A percentile compares a stretch with the other conserved stretches of the same genome.
Conservation (phyloP, 2,329 filamentous ascomycete species). For the Stagonosporopsis rhizophila region DNA sequence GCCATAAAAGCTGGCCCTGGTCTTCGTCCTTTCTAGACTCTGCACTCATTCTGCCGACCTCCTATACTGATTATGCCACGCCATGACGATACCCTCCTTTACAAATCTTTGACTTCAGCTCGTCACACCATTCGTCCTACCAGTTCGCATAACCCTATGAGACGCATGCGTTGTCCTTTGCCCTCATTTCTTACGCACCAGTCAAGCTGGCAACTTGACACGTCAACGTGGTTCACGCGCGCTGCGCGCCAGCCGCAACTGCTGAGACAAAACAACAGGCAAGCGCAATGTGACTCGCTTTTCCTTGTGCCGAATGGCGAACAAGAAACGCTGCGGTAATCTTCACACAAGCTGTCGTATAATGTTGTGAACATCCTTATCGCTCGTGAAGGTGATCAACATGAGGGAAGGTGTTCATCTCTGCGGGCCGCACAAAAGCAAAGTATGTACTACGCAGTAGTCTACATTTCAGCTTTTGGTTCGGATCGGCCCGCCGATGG, state of each 20-base stretch:
- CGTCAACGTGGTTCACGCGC: constrained; percentile 47
- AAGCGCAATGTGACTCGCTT: background rate
- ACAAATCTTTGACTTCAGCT: background rate
- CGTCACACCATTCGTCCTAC: constrained; percentile 28
- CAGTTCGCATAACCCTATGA: constrained; percentile 27
- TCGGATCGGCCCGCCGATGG: constrained; percentile 11
- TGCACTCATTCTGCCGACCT: background rate
- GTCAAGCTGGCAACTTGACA: constrained; percentile 30
- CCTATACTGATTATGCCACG: background rate
- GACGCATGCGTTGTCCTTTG: constrained; percentile 32
- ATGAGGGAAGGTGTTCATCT: background rate
- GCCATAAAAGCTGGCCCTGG: background rate
- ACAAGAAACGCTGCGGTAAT: background rate
- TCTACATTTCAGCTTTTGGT: constrained; percentile 1
- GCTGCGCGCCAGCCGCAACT: constrained; percentile 13
- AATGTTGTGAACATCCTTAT: background rate
- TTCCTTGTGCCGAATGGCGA: background rate
- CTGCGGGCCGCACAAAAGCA: constrained; percentile 3
- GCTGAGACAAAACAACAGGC: constrained; percentile 7
- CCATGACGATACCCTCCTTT: constrained; percentile 5
- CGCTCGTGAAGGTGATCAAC: background rate
- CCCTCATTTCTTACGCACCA: background rate
- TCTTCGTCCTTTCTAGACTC: background rate
- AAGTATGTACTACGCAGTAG: background rate
- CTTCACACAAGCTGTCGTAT: too few relatives aligned